Base-by-base conservation (phyloP, 2,329 filamentous ascomycete species). In the Hymenoscyphus fructigenus region DNA sequence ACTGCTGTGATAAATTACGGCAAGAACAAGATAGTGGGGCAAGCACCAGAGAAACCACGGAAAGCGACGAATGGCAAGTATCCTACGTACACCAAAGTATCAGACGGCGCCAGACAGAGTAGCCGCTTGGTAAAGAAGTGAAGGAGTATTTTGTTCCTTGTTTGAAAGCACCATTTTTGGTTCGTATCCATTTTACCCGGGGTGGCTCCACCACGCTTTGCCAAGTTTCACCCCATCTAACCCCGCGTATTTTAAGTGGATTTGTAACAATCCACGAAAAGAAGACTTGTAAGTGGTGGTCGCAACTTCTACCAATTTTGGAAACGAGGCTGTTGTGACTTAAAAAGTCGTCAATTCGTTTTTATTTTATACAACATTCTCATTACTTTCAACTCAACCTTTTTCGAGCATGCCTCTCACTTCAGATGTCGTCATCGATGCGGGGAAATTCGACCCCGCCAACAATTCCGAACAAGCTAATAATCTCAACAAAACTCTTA, bases 381-480 rank as follows among this genome's bases (percentile, higher is more conserved):
- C 20, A 23, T 53, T 14, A 38, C 29, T 36, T 58, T 58, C n/a
- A 26, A 63, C 53, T 17, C 2, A 20, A 41, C n/a, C 15, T 4
- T 34, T n/a, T 47, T 44, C 23, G 47, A 73, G 26, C 36, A 78
- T 78, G 76, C 68, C 75, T 64, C 72, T 78, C 32, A 67, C 65
- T 55, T 74, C 72, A 34, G 81, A 83, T 62, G 66, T 83, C 62
- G 74, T 63, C 23, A 67, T 83, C 60, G 73, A 81, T 67, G 72
- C 72, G 17, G 73, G 75, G 20, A 82, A 80, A 64, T 83, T 85
- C 68, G 74, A 78, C 63, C 78, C 77, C 26, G 72, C 73, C 7
- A 72, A 76, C 3, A 75, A 79, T 26, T 70, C 78, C 36, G 71
- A 79, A 50, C 72, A 81, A 65, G 81, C 81, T 0, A 68, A 76